Evolutionary conservation across 352 stramenopile genomes (phyloP).

Genomic region (Aphanomyces stellatus): DNA sequence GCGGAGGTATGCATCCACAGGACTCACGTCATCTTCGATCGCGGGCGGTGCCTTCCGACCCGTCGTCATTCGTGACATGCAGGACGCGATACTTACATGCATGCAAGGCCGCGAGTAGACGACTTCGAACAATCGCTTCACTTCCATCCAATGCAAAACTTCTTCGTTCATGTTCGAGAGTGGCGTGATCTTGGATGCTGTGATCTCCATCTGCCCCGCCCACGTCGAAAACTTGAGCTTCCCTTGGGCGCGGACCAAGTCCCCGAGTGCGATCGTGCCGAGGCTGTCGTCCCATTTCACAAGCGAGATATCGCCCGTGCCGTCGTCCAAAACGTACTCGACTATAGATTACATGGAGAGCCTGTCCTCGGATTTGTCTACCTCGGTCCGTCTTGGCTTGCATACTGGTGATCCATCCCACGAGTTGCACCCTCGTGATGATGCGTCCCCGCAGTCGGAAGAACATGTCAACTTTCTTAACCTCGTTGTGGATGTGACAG

Average conservation of each 20-base stretch:
- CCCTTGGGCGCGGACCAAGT: constrained; percentile 62
- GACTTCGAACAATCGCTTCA: constrained; percentile 32
- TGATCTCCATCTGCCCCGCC: not conserved
- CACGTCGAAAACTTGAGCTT: constrained; percentile 40
- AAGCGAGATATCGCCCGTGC: constrained; percentile 51
- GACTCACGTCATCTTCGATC: not conserved
- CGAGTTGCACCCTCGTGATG: constrained; percentile 59
- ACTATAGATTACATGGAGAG: constrained; percentile 25
- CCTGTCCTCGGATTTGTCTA: constrained; percentile 14
- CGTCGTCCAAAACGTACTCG: constrained; percentile 66
- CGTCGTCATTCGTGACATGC: too few relatives aligned
- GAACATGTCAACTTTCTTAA: constrained; percentile 22
- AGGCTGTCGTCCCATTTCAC: not conserved
- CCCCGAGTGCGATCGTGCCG: constrained; percentile 32
- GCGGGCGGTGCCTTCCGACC: not conserved
- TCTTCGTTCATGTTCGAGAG: constrained; percentile 65
- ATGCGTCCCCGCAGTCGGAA: constrained; percentile 40
- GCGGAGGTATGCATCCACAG: too few relatives aligned
- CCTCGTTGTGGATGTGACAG: constrained; percentile 27
- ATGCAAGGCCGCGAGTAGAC: constrained; percentile 27
- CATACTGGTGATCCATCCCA: constrained; percentile 50
- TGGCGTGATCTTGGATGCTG: constrained; percentile 22
- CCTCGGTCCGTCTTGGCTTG: constrained; percentile 43
- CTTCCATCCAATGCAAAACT: constrained; percentile 57
- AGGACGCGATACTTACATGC: not conserved